phyloP scores from a whole-genome alignment of 1,284 basidiomycete species.

The Tylopilus sp. region DNA sequence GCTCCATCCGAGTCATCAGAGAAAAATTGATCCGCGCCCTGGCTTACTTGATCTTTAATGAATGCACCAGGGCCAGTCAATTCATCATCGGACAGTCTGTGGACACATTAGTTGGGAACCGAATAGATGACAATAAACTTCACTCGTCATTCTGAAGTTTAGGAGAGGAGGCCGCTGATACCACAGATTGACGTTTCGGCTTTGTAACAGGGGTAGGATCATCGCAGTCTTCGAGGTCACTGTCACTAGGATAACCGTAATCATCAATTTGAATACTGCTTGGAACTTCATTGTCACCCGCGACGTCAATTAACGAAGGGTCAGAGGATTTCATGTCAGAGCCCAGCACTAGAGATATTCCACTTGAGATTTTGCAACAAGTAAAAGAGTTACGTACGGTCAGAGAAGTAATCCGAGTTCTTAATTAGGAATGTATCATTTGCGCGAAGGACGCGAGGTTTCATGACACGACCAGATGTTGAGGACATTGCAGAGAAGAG shows the following conservation, averaged over 20 bases:
- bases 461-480: conserved; percentile 11
- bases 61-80: conserved; percentile 30
- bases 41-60: conserved; percentile 30
- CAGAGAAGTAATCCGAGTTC: conserved; percentile 34
- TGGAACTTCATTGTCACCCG: background rate
- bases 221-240: conserved; percentile 2
- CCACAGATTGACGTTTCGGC: background rate
- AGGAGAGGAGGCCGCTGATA: no score
- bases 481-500: conserved; percentile 34
- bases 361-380: no score
- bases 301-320: background rate
- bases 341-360: background rate
- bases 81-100: conserved; percentile 26
- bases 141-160: background rate
- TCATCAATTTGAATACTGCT: background rate
- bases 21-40: no score
- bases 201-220: background rate
- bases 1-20: no score
- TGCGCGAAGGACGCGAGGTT: conserved; percentile 33
- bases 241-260: conserved; percentile 1
- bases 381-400: conserved; percentile 24
- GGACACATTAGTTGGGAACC: background rate
- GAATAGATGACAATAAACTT: background rate
- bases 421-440: conserved; percentile 34
- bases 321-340: background rate